Base-by-base conservation (phyloP, 306 rosid species). In the Prunus salicina region DNA sequence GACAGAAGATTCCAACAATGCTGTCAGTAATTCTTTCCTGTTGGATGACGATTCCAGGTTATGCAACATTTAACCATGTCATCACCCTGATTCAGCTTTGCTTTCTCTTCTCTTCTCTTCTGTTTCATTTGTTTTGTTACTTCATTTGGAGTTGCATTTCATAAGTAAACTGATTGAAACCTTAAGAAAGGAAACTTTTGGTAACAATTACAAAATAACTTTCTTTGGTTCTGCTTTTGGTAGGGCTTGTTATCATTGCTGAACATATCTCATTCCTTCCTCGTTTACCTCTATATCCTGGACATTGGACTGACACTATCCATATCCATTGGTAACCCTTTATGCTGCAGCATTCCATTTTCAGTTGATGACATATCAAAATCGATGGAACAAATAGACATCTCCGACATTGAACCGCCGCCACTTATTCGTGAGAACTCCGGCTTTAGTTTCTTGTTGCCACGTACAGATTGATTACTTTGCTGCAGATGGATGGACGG, bases 11-110 rank as follows among this genome's bases (percentile, higher is more conserved):
- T 93, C 99, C 71, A 84, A 84, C 86, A 93, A 88, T 76, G 91
- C 99, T 43, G 96, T 96, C 76, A 96, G 99, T 84, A 93, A 93
- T 81, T 96, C 99, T 45, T 96, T 96, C 91, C 94, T 96, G 67
- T 85, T 96, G 76, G 99, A 96, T 52, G 99, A 96, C 56, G 99
- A 96, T 86, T 96, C 99, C 56, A 96, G 99, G 99, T 96, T 82
- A 45, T 32, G 18, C 64, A 60, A 3, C 46, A 3, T 51, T 73
- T 24, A 19, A 43, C 6, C 34, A 45, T 45, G 60, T 45, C 43
- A n/a, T 18, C 45, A 7, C 69, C 1, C 3, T 16, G 16, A 60
- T 20, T 45, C 51, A 18, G 10, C 67, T 25, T 14, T 57, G 57
- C 67, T 24, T 18, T 8, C 12, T 55, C 61, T 8, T 55, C 61